A percentile compares a stretch with the other conserved stretches of the same genome.
phyloP scores from a whole-genome alignment of 1,284 basidiomycete genomes.

The Athelia sp. region DNA sequence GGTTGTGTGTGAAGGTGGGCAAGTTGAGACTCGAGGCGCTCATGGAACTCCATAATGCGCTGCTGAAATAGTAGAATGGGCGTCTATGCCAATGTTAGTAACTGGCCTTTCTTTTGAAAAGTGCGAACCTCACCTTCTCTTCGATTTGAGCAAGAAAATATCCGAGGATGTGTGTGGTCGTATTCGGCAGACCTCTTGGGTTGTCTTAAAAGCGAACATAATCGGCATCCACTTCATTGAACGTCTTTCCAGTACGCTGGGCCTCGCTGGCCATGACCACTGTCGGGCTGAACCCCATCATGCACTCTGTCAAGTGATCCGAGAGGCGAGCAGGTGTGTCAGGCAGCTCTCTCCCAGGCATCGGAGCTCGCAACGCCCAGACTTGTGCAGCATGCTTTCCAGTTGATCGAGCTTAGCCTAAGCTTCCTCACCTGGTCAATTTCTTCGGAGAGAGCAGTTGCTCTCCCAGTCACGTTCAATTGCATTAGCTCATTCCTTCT shows the following conservation, averaged over 20 bases:
- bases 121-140: slow-evolving; percentile 63
- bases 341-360: slow-evolving; percentile 42
- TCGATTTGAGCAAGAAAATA: slow-evolving; percentile 81
- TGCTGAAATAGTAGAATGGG: slow-evolving; percentile 86
- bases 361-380: slow-evolving; percentile 67
- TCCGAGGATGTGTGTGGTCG: slow-evolving; percentile 69
- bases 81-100: slow-evolving; percentile 51
- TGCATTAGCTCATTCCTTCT: slow-evolving; percentile 69
- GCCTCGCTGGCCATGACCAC: slow-evolving; percentile 79
- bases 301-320: slow-evolving; percentile 41
- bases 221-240: slow-evolving; percentile 89
- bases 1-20: slow-evolving; percentile 46
- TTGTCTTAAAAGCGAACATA: slow-evolving; percentile 84
- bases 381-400: slow-evolving; percentile 56
- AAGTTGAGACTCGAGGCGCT: slow-evolving; percentile 73
- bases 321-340: slow-evolving; percentile 43
- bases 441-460: slow-evolving; percentile 60
- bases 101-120: too few relatives aligned
- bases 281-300: slow-evolving; percentile 74
- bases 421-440: slow-evolving; percentile 58
- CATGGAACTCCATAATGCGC: slow-evolving; percentile 80
- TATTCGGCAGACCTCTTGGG: slow-evolving; percentile 74
- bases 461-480: slow-evolving; percentile 80
- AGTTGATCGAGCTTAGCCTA: slow-evolving; percentile 59
- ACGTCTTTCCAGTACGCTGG: slow-evolving; percentile 77